These are phyloP conservation scores for Aspergillus ochraceoroseus DNA, from an alignment of 2,329 filamentous ascomycete species.

Conservation along the genomic window DNA sequence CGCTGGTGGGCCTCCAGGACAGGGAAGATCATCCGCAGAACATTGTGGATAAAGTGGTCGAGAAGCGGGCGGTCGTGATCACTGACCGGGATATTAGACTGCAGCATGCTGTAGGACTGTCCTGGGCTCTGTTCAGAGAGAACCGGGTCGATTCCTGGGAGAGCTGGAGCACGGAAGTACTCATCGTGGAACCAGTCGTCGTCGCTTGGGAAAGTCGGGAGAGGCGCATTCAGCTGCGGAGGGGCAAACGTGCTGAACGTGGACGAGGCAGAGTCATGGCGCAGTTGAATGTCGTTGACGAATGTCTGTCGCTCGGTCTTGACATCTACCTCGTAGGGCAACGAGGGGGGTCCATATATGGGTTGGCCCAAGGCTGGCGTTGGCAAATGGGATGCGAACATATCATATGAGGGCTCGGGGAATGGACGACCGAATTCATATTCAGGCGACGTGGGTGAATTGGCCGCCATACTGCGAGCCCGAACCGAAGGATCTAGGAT, in stretches of 20 bases:
- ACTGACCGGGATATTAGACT: slow-evolving; percentile 74
- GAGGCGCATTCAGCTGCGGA: slow-evolving; percentile 62
- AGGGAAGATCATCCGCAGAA: slow-evolving; percentile 84
- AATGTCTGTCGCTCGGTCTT: slow-evolving; percentile 94
- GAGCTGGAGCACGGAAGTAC: slow-evolving; percentile 53
- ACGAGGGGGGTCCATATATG: slow-evolving; percentile 55
- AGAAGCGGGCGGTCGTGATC: slow-evolving; percentile 81
- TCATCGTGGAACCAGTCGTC: slow-evolving; percentile 70
- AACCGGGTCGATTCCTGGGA: slow-evolving; percentile 21
- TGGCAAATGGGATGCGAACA: slow-evolving; percentile 41
- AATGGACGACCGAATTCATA: slow-evolving; percentile 65
- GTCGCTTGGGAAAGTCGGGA: slow-evolving; percentile 59
- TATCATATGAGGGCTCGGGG: slow-evolving; percentile 43
- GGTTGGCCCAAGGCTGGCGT: slow-evolving; percentile 54
- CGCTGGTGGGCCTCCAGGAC: slow-evolving; percentile 86
- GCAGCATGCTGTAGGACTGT: slow-evolving; percentile 54
- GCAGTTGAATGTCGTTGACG: slow-evolving; percentile 80
- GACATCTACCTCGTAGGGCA: slow-evolving; percentile 90
- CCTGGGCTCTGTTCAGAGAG: slow-evolving; percentile 19
- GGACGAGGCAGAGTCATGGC: slow-evolving; percentile 80
- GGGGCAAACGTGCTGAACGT: slow-evolving; percentile 91
- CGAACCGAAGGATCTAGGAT: slow-evolving; percentile 17
- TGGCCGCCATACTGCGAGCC: slow-evolving; percentile 17
- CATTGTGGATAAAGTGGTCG: slow-evolving; percentile 84
- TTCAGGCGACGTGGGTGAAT: slow-evolving; percentile 63